Conservation (phyloP, 1,284 basidiomycete genomes). For the Amylostereum areolatum region DNA sequence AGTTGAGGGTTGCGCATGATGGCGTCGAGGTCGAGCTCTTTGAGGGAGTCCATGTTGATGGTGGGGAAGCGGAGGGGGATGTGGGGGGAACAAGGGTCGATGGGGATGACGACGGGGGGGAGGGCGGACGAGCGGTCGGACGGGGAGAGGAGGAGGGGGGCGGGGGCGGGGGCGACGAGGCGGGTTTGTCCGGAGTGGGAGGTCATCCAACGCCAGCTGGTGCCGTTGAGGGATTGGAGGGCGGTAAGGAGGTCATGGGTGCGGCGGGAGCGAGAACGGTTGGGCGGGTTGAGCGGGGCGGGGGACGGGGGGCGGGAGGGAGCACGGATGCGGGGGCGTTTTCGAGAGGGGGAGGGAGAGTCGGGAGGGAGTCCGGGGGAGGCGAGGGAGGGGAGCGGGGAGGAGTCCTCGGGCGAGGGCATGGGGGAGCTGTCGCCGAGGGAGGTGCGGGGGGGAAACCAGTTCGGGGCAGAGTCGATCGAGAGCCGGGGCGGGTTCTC, state of each 20-base stretch:
- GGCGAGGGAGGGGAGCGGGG: conserved; percentile 16
- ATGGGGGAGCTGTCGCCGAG: conserved; percentile 26
- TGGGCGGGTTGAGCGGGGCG: conserved; percentile 10
- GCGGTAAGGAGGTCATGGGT: conserved; percentile 28
- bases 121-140: conserved; percentile 14
- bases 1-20: conserved; percentile 89
- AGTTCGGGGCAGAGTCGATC: no score
- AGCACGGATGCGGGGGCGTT: conserved; percentile 1
- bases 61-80: conserved; percentile 70
- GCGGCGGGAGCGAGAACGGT: conserved; percentile 19
- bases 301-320: conserved; percentile 2
- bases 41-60: conserved; percentile 79
- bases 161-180: conserved; percentile 9
- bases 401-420: conserved; percentile 21
- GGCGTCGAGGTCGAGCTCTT: conserved; percentile 79
- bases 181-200: conserved; percentile 13
- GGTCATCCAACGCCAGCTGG: conserved; percentile 14
- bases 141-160: conserved; percentile 21
- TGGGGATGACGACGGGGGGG: conserved; percentile 27
- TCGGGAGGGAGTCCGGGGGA: conserved; percentile 7
- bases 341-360: conserved; percentile 8
- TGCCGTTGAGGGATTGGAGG: conserved; percentile 12
- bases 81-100: conserved; percentile 51
- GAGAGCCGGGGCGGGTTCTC: no score
- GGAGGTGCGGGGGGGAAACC: conserved; percentile 15